A percentile compares a stretch with the other conserved stretches of the same genome.
phyloP scores from a whole-genome alignment of 805 yeast species.

The Pichia heedii region DNA sequence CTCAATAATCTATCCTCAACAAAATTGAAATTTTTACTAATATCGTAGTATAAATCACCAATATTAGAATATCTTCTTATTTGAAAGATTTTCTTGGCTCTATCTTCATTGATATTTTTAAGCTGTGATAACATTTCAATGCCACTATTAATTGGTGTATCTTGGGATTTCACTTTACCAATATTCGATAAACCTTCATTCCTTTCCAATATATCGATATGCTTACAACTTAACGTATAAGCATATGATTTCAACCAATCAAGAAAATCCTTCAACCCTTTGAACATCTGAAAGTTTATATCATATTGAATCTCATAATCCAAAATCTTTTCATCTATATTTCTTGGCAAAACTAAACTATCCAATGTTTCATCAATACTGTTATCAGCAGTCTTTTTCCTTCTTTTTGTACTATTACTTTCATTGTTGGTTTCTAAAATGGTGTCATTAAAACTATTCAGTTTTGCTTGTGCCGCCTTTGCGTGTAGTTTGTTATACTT shows the following conservation, averaged over 20 bases:
- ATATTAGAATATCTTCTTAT: constrained; percentile 11
- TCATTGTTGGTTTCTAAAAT: constrained; percentile 7
- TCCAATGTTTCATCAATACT: constrained; percentile 3
- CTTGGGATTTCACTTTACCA: constrained; percentile 47
- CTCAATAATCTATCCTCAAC: constrained; percentile 22
- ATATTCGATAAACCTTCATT: constrained; percentile 47
- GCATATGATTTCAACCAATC: constrained; percentile 51
- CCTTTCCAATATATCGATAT: constrained; percentile 49
- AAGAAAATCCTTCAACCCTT: constrained; percentile 36
- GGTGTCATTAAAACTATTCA: not conserved
- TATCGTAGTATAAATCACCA: constrained; percentile 3
- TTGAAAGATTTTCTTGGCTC: constrained; percentile 36
- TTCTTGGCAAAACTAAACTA: constrained; percentile 15
- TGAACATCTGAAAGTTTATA: constrained; percentile 42
- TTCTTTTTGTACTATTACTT: not conserved
- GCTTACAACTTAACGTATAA: constrained; percentile 41
- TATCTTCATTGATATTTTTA: constrained; percentile 45
- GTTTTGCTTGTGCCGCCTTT: constrained; percentile 19
- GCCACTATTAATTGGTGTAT: constrained; percentile 37
- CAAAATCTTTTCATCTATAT: constrained; percentile 33
- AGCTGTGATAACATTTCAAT: constrained; percentile 46
- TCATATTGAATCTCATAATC: constrained; percentile 39
- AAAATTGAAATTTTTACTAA: not conserved
- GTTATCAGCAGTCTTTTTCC: constrained; percentile 3
- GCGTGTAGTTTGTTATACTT: constrained; percentile 4